Evolutionary conservation across 768 basidiomycete genomes (phyloP).

Genomic region (Cystobasidium onofrii): DNA sequence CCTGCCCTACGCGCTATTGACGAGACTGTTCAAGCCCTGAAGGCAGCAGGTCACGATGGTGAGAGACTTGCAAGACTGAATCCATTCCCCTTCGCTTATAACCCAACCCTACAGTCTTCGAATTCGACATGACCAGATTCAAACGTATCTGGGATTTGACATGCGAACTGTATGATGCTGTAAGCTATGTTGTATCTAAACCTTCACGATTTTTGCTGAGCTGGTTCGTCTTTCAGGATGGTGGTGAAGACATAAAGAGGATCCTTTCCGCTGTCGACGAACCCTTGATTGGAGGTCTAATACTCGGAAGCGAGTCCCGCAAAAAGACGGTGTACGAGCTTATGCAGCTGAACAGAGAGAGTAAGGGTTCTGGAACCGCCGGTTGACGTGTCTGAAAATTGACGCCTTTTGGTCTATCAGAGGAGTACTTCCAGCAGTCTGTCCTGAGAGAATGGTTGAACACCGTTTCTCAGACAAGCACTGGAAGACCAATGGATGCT

Average conservation of each 20-base stretch:
- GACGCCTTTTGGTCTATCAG: background rate
- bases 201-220: background rate
- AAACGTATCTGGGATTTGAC: background rate
- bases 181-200: background rate
- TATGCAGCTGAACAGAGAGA: constrained; percentile 28
- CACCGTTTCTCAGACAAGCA: background rate
- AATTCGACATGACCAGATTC: constrained; percentile 23
- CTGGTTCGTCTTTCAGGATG: background rate
- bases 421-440: constrained; percentile 28
- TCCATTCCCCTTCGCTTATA: background rate
- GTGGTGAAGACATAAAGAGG: background rate
- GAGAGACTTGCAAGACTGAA: background rate
- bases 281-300: background rate
- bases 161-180: background rate
- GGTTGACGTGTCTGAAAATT: background rate
- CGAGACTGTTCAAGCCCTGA: constrained; percentile 8
- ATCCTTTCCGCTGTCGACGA: background rate
- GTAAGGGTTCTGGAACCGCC: background rate
- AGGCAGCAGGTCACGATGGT: constrained; percentile 29
- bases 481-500: constrained; percentile 31
- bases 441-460: constrained; percentile 17
- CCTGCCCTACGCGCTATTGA: constrained; percentile 14
- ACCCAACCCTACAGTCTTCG: constrained; percentile 11
- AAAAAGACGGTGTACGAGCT: constrained; percentile 25
- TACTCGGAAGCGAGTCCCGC: background rate